Evolutionary conservation across 176 grass and related monocot genomes (phyloP), one percentile per base, ranked within the genome.

Genomic region (Avena insularis): DNA sequence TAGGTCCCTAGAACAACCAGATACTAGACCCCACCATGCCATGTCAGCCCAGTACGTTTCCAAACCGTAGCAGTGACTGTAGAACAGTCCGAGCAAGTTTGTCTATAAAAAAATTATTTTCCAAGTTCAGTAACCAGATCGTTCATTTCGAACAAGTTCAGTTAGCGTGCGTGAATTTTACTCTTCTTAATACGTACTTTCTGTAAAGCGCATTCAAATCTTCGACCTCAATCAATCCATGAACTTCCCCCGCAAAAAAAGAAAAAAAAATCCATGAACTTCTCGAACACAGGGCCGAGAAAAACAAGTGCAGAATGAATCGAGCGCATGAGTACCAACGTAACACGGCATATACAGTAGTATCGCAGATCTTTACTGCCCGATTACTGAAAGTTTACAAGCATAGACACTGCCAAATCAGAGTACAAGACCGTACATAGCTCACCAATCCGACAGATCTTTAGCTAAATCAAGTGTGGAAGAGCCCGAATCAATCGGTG

Each of bases 351-450:
- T 51, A 75, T 9, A 15, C 21, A 75, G 46, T 12, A 75, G 46
- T 12, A 75, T 51, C 46, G 27, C 63, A 27, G 46, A 75, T 75
- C 71, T 75, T 50, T 51, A 75, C 7, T 5, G 23, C 29, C 21
- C 46, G 5, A 15, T 50, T 73, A 23, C 10, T 16, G 12, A 75
- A 75, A 75, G 13, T 51, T 16, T 8, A 75, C 0, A 29, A 75
- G 0, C n/a, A 9, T 19, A 57, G 17, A 57, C 55, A 70, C 33
- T 9, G 36, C 71, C 46, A 75, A 27, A 76, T 54, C 25, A 16
- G 23, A 76, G 29, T 76, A 54, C 73, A 76, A 76, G 73, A 31
- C 21, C 45, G 7, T 50, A 75, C 23, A 75, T 49, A 50, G 70
- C 43, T 48, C 20, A 47, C 12, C 43, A 50, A 1, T 2, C 71